Conservation (phyloP, 345 rosid species). For the Gossypium sturtianum region DNA sequence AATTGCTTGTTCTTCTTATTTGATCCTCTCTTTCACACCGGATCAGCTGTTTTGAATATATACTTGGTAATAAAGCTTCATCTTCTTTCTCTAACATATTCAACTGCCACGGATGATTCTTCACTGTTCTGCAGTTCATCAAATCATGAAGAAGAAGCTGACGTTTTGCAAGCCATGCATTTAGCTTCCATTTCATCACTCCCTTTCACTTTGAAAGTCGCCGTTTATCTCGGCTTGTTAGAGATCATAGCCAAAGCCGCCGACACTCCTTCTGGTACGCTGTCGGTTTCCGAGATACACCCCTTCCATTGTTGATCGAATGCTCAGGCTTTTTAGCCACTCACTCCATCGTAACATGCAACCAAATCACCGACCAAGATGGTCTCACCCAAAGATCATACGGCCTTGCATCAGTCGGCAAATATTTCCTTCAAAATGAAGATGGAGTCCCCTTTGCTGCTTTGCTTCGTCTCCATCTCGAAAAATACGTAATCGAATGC, state of each 20-base stretch:
- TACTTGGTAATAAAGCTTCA: background rate
- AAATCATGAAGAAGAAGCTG: background rate
- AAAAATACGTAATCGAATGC: background rate
- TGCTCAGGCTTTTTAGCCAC: slow-evolving; percentile 20
- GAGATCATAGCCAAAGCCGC: slow-evolving; percentile 22
- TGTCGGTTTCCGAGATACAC: slow-evolving; percentile 29
- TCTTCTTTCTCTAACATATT: background rate
- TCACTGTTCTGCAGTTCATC: background rate
- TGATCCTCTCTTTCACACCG: too few species aligned
- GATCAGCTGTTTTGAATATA: background rate
- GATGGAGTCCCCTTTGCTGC: background rate
- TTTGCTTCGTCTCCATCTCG: background rate
- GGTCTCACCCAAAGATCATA: slow-evolving; percentile 21
- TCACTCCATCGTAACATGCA: background rate
- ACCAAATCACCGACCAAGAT: background rate
- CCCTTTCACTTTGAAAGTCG: slow-evolving; percentile 24
- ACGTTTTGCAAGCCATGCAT: background rate
- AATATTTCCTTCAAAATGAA: slow-evolving; percentile 17
- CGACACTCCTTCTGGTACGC: background rate
- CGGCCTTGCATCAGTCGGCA: slow-evolving; percentile 25
- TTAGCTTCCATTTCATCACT: background rate
- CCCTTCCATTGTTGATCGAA: slow-evolving; percentile 21
- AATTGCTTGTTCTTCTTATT: too few species aligned
- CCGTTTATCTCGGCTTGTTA: slow-evolving; percentile 7
- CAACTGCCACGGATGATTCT: background rate